Evolutionary conservation across 2,329 filamentous ascomycete genomes (phyloP).

Genomic region (Penicillium griseofulvum): DNA sequence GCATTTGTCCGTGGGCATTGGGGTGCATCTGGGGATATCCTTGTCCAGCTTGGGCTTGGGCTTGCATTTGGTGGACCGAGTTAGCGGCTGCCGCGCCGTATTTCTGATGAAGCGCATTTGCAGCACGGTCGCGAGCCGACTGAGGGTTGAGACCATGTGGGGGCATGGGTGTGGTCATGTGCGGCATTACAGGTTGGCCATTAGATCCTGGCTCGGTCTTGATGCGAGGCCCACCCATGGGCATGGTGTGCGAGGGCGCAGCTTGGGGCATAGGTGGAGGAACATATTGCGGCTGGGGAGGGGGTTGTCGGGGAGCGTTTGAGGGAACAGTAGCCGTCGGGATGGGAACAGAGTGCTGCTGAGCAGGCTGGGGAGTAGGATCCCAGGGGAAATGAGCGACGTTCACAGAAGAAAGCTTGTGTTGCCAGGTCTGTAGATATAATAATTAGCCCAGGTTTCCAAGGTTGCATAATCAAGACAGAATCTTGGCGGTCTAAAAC

Average conservation of each 20-base stretch:
- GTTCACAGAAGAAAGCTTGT: slow-evolving; percentile 78
- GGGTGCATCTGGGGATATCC: slow-evolving; percentile 33
- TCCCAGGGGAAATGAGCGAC: slow-evolving; percentile 96
- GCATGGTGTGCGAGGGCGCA: slow-evolving; percentile 27
- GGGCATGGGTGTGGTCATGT: slow-evolving; percentile 36
- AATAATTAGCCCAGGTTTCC: slow-evolving; percentile 1
- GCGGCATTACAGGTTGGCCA: slow-evolving; percentile 30
- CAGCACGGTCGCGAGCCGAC: slow-evolving; percentile 55
- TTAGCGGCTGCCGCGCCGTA: slow-evolving; percentile 44
- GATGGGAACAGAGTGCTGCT: slow-evolving; percentile 37
- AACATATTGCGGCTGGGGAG: slow-evolving; percentile 35
- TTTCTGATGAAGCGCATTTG: slow-evolving; percentile 50
- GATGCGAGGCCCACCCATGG: slow-evolving; percentile 43
- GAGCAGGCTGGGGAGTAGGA: slow-evolving; percentile 63
- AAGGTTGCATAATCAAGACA: slow-evolving; percentile 13
- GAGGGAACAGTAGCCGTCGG: slow-evolving; percentile 43
- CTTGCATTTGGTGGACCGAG: slow-evolving; percentile 46
- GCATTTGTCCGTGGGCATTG: slow-evolving; percentile 36
- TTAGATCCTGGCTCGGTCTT: slow-evolving; percentile 54
- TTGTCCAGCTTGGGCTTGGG: slow-evolving; percentile 40
- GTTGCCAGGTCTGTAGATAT: slow-evolving; percentile 77
- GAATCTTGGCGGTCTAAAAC: slow-evolving; percentile 25
- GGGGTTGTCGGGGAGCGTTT: slow-evolving; percentile 43
- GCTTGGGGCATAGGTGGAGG: slow-evolving; percentile 35
- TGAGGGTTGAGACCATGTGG: slow-evolving; percentile 41